These are phyloP conservation scores for Ceratobasidium sp. DNA, from an alignment of 1,284 basidiomycete species.

Conservation along the genomic window DNA sequence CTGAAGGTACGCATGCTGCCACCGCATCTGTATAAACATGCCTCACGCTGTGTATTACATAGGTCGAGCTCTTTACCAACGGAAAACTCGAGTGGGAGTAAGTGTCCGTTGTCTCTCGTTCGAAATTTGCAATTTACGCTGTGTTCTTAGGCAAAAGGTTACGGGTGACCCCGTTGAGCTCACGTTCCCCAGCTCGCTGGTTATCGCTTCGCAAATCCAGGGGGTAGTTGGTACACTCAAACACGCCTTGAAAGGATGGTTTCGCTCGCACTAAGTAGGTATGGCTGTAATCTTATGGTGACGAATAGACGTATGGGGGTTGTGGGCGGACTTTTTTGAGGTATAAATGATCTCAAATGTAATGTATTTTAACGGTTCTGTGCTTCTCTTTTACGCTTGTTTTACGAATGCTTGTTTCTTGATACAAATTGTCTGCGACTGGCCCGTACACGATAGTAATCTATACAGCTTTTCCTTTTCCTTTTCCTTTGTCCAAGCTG, in stretches of 20 bases:
- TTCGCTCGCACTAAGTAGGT: conserved; percentile 30
- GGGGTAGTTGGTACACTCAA: conserved; percentile 34
- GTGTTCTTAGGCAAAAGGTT: conserved; percentile 62
- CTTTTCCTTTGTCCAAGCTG: conserved; percentile 48
- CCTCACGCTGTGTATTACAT: background rate
- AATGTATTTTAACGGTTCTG: conserved; percentile 27
- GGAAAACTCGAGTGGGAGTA: conserved; percentile 74
- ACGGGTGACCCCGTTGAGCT: conserved; percentile 66
- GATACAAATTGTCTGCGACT: conserved; percentile 37
- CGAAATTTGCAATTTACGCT: background rate
- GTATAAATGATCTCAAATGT: conserved; percentile 14
- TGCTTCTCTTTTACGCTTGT: conserved; percentile 11
- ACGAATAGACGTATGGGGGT: conserved; percentile 2
- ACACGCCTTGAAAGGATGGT: conserved; percentile 38
- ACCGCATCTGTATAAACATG: background rate
- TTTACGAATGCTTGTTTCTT: conserved; percentile 25
- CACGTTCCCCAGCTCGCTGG: conserved; percentile 64
- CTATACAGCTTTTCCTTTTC: conserved; percentile 46
- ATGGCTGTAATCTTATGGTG: conserved; percentile 12
- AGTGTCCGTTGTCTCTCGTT: conserved; percentile 51
- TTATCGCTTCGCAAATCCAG: conserved; percentile 31
- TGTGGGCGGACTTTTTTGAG: background rate
- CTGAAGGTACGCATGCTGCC: conserved; percentile 56
- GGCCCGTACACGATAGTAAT: conserved; percentile 42
- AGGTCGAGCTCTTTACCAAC: conserved; percentile 73